A percentile compares a stretch with the other conserved stretches of the same genome.
These are phyloP conservation scores for Penicillium lagena DNA, from an alignment of 495 filamentous ascomycete genomes.

Conservation along the genomic window DNA sequence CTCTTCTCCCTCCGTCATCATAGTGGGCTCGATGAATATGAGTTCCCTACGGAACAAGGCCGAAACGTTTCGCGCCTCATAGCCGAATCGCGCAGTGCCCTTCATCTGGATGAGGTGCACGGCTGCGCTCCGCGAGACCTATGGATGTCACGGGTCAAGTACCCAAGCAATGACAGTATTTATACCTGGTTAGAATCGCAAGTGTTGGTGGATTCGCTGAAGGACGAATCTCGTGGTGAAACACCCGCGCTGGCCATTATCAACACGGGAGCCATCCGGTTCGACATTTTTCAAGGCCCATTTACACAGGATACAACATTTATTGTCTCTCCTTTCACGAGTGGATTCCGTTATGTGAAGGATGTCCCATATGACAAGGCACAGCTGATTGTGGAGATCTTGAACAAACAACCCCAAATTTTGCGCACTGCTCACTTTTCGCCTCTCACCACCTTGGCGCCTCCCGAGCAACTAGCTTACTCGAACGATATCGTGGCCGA, in stretches of 20 bases:
- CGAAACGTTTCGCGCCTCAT: slow-evolving; percentile 69
- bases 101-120: slow-evolving; percentile 65
- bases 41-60: slow-evolving; percentile 76
- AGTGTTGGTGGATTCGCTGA: slow-evolving; percentile 60
- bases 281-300: slow-evolving; percentile 87
- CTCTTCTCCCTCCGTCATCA: slow-evolving; percentile 80
- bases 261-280: slow-evolving; percentile 88
- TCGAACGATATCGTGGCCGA: slow-evolving; percentile 4
- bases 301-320: slow-evolving; percentile 84
- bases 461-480: slow-evolving; percentile 31
- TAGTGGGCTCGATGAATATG: slow-evolving; percentile 56
- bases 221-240: slow-evolving; percentile 39
- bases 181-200: slow-evolving; percentile 72
- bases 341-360: slow-evolving; percentile 67
- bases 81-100: slow-evolving; percentile 54
- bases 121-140: slow-evolving; percentile 80
- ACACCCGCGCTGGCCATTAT: slow-evolving; percentile 63
- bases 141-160: slow-evolving; percentile 72
- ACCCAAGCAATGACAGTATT: slow-evolving; percentile 63
- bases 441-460: slow-evolving; percentile 19
- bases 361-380: slow-evolving; percentile 75
- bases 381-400: slow-evolving; percentile 57
- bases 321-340: slow-evolving; percentile 84
- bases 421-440: slow-evolving; percentile 20
- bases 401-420: slow-evolving; percentile 67